These are phyloP conservation scores for Candida morakotiae DNA, from an alignment of 805 yeast genomes.

Conservation along the genomic window DNA sequence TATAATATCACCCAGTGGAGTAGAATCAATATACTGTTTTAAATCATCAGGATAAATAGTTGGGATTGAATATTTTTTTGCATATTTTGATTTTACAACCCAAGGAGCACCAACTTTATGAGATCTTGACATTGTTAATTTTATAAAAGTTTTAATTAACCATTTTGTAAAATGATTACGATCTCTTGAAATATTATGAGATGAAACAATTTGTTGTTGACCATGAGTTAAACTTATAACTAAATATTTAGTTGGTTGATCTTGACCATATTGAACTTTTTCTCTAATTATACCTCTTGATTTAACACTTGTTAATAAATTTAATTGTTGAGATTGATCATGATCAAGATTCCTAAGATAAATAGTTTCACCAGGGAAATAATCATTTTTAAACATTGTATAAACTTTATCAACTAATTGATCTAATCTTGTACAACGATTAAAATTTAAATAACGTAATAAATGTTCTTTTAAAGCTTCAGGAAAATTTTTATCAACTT, in stretches of 20 bases:
- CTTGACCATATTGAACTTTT: constrained; percentile 67
- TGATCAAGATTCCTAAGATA: constrained; percentile 41
- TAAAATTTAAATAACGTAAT: constrained; percentile 78
- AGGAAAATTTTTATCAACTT: constrained; percentile 81
- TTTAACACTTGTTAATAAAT: constrained; percentile 13
- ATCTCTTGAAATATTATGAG: constrained; percentile 72
- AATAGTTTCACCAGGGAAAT: constrained; percentile 87
- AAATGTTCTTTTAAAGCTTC: constrained; percentile 90
- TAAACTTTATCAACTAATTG: constrained; percentile 85
- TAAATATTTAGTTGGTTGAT: constrained; percentile 55
- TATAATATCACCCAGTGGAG: constrained; percentile 27
- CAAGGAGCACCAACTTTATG: constrained; percentile 92
- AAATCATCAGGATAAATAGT: constrained; percentile 55
- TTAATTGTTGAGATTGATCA: constrained; percentile 1
- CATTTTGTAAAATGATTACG: constrained; percentile 85
- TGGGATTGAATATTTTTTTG: constrained; percentile 63
- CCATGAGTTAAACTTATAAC: constrained; percentile 53
- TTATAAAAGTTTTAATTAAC: constrained; percentile 83
- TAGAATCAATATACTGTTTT: constrained; percentile 32
- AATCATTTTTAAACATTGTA: constrained; percentile 69
- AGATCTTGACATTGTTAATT: constrained; percentile 72
- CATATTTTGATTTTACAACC: constrained; percentile 81
- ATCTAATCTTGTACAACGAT: constrained; percentile 77
- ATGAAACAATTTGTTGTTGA: constrained; percentile 67
- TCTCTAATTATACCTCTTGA: constrained; percentile 71